Percentiles rank a stretch among this genome's conserved stretches.
phyloP scores from a whole-genome alignment of 768 basidiomycete species.

The Trametopsis cervina region DNA sequence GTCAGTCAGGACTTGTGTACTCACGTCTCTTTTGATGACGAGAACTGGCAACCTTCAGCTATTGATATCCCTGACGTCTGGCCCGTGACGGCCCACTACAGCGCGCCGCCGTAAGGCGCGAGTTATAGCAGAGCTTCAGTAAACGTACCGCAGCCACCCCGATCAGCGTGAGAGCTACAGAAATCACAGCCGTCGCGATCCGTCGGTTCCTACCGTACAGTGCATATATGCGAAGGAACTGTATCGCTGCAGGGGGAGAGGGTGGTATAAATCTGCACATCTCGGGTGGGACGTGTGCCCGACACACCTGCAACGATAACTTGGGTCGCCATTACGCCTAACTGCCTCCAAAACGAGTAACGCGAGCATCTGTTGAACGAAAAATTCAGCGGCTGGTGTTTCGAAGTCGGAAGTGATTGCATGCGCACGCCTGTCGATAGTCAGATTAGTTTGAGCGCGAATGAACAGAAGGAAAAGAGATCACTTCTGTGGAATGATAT shows the following conservation, averaged over 20 bases:
- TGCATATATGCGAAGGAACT: constrained; percentile 43
- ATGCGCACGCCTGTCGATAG: background rate
- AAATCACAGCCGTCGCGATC: constrained; percentile 30
- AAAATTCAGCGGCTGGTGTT: background rate
- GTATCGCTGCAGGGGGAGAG: constrained; percentile 28
- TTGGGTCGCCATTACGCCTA: constrained; percentile 36
- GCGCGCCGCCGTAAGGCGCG: background rate
- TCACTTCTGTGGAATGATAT: no score
- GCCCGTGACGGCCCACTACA: constrained; percentile 39
- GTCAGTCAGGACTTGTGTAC: constrained; percentile 4
- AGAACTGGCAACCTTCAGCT: constrained; percentile 17
- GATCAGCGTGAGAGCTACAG: constrained; percentile 25
- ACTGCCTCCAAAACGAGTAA: constrained; percentile 34
- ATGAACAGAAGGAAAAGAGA: no score
- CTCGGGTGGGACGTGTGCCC: background rate
- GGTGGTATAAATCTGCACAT: background rate
- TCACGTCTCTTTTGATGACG: constrained; percentile 17
- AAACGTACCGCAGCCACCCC: constrained; percentile 17
- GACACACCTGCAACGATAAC: constrained; percentile 40
- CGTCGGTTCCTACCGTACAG: constrained; percentile 37
- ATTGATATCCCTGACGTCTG: constrained; percentile 19
- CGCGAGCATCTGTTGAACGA: constrained; percentile 29
- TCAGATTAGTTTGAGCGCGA: no score
- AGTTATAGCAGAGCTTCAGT: constrained; percentile 7
- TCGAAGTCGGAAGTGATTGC: background rate